Evolutionary conservation across 768 basidiomycete species (phyloP).

Genomic region (Mycena crocata): DNA sequence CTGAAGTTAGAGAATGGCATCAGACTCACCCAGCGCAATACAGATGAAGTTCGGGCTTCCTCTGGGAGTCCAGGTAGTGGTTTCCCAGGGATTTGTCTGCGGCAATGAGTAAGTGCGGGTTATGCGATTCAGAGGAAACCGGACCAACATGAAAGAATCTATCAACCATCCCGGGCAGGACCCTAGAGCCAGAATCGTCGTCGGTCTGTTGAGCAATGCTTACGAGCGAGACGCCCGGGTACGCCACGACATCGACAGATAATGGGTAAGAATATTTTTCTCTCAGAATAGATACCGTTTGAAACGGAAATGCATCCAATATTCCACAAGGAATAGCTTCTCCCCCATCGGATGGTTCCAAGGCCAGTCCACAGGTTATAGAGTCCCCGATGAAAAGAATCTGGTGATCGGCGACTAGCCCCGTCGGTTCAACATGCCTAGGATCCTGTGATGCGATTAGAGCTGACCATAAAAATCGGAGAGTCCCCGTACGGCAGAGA

Average conservation of each 20-base stretch:
- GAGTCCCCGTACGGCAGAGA: background rate
- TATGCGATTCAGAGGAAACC: background rate
- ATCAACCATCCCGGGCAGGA: constrained; percentile 6
- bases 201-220: background rate
- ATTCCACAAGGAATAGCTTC: constrained; percentile 15
- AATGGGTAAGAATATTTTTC: background rate
- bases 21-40: constrained; percentile 17
- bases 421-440: background rate
- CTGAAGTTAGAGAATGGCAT: background rate
- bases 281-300: background rate
- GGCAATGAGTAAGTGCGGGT: too few relatives aligned
- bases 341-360: constrained; percentile 9
- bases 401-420: background rate
- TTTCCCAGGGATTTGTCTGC: constrained; percentile 8
- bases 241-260: constrained; percentile 16
- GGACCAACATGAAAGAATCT: constrained; percentile 21
- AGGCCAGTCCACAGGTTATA: constrained; percentile 21
- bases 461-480: background rate
- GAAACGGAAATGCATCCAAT: constrained; percentile 23
- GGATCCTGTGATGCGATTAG: background rate
- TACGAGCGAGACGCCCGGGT: constrained; percentile 21
- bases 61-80: background rate
- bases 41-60: constrained; percentile 18
- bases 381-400: constrained; percentile 30
- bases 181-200: background rate